phyloP scores from a whole-genome alignment of 2,329 filamentous ascomycete genomes.

The Clarireedia hainanense region DNA sequence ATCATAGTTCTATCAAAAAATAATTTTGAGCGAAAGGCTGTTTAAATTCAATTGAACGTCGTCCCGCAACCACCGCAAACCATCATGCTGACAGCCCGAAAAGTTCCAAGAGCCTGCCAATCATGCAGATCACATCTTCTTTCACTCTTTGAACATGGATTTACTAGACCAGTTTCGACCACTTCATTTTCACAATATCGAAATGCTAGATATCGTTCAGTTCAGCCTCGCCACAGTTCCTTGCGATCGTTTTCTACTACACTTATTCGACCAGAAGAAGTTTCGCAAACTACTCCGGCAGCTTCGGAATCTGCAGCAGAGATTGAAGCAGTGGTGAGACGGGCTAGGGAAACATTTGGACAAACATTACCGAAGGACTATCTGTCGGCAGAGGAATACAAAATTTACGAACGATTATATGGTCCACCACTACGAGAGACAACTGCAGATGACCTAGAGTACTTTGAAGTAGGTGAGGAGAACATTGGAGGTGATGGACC shows the following conservation, averaged over 20 bases:
- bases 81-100: conserved; percentile 25
- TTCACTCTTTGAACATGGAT: conserved; percentile 29
- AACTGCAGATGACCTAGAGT: conserved; percentile 48
- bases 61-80: no score
- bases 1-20: no score
- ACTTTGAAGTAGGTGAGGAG: conserved; percentile 27
- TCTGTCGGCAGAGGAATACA: conserved; percentile 61
- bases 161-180: conserved; percentile 18
- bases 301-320: conserved; percentile 24
- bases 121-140: conserved; percentile 30
- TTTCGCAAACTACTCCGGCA: neutral
- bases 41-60: no score
- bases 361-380: conserved; percentile 67
- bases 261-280: conserved; percentile 9
- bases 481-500: conserved; percentile 43
- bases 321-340: conserved; percentile 57
- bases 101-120: conserved; percentile 26
- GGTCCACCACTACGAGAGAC: conserved; percentile 63
- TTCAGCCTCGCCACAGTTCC: conserved; percentile 9
- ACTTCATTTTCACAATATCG: conserved; percentile 1
- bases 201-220: conserved; percentile 9
- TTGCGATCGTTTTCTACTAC: conserved; percentile 19
- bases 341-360: conserved; percentile 67
- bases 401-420: conserved; percentile 72
- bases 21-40: no score